Evolutionary conservation across 176 grass and related monocot species (phyloP), one percentile per base, ranked within the genome.

Genomic region (Ananas comosus): DNA sequence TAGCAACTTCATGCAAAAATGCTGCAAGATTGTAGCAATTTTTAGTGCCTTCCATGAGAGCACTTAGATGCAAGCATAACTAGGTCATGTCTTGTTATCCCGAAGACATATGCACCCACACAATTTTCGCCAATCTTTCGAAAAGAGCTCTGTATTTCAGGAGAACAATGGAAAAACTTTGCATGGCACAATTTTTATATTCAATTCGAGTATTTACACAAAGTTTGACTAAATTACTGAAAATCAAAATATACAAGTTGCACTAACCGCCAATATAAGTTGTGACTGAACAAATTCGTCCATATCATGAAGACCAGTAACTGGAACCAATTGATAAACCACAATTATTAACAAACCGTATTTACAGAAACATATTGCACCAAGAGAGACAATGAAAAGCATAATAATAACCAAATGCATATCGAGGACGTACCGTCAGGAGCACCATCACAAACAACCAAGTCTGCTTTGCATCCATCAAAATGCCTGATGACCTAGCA

Each of bases 241-340:
- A 70, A 70, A 53, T 27, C 4, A 54, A 74, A 7, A 64, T 9
- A 77, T 42, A 69, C 22, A 12, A 24, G 70, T 50, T 68, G 49
- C 27, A 87, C 88, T 81, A 71, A 96, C 93, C 76, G 93, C 88
- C 71, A 96, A 82, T 83, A 92, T 96, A 78, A 96, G 88, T 71
- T 96, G 93, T 68, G 86, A 92, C 72, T 92, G 93, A 81, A 96
- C 93, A 88, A 96, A 96, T 78, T 96, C 93, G 12, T 96, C 83
- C 93, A 96, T 96, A 64, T 96, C 93, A 81, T 96, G 88, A 81
- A 96, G 93, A 11, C 93, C 93, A 18, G 86, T 96, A 68, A 96
- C 88, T 90, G 76, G 57, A 85, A 71, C 56, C 33, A 74, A 29
- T 57, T 42, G 12, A 82, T 56, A 65, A 50, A 51, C 21, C 14